Conservation (phyloP, 257 asterid species). For the Salvia rosmarinus region DNA sequence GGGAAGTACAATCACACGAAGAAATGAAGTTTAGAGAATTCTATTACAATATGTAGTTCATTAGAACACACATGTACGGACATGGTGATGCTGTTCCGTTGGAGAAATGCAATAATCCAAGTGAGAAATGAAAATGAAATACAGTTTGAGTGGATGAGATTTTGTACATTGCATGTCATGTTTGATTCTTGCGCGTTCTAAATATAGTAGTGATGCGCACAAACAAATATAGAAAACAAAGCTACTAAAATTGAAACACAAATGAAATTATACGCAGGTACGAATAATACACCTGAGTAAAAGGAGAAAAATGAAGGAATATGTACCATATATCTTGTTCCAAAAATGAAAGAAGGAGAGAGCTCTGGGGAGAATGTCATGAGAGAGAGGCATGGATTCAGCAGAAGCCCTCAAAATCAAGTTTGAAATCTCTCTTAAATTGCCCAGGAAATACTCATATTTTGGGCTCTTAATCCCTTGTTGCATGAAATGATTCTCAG, state of each 20-base stretch:
- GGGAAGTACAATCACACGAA: neutral
- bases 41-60: neutral
- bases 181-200: neutral
- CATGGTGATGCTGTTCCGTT: neutral
- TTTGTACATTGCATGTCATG: neutral
- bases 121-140: neutral
- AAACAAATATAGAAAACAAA: neutral
- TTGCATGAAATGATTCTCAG: constrained; percentile 51
- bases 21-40: too few species aligned
- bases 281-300: neutral
- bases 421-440: constrained; percentile 60
- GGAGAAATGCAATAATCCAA: neutral
- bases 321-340: constrained; percentile 70
- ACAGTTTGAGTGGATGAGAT: neutral
- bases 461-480: constrained; percentile 81
- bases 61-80: neutral
- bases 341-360: constrained; percentile 77
- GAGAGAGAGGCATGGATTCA: constrained; percentile 64
- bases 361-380: constrained; percentile 80
- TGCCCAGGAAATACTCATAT: constrained; percentile 64
- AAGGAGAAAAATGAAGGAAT: neutral
- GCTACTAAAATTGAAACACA: neutral
- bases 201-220: neutral
- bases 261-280: neutral
- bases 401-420: constrained; percentile 52